Percentiles rank a stretch among this genome's conserved stretches.
Conservation (phyloP, 768 basidiomycete genomes). For the Amanita pseudoporphyria region DNA sequence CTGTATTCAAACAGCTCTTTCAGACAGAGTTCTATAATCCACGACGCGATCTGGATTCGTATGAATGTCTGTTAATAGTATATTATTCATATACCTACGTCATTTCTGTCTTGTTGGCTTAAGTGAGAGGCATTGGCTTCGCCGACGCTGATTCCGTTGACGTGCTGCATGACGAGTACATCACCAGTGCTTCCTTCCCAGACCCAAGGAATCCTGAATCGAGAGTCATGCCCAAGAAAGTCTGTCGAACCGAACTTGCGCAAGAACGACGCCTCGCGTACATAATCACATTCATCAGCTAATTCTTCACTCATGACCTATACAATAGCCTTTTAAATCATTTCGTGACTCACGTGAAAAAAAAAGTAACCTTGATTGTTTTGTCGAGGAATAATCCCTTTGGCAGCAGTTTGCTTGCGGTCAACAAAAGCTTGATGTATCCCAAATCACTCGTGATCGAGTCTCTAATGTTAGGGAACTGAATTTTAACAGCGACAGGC, state of each 20-base stretch:
- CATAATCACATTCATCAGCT: constrained; percentile 88
- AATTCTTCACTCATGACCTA: constrained; percentile 86
- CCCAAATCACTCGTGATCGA: constrained; percentile 85
- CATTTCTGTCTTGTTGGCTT: constrained; percentile 56
- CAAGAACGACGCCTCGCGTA: constrained; percentile 69
- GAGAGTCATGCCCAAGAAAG: constrained; percentile 43
- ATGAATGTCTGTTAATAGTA: neutral
- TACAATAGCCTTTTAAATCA: neutral
- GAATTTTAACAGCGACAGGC: constrained; percentile 77
- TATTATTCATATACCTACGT: constrained; percentile 37
- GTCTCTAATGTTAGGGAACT: constrained; percentile 86
- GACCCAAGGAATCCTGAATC: constrained; percentile 82
- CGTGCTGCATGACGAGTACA: constrained; percentile 85
- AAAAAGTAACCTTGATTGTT: constrained; percentile 53
- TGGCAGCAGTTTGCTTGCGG: constrained; percentile 74
- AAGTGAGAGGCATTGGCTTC: constrained; percentile 45
- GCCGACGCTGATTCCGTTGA: constrained; percentile 75
- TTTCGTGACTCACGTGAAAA: neutral
- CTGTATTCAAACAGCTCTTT: constrained; percentile 86
- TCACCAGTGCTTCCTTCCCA: constrained; percentile 73
- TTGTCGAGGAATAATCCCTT: constrained; percentile 85
- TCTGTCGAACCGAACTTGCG: constrained; percentile 43
- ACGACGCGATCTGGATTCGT: constrained; percentile 60
- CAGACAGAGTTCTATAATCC: constrained; percentile 79
- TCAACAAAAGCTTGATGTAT: constrained; percentile 76